Base-by-base conservation (phyloP, 495 filamentous ascomycete species). In the Apodospora peruviana region DNA sequence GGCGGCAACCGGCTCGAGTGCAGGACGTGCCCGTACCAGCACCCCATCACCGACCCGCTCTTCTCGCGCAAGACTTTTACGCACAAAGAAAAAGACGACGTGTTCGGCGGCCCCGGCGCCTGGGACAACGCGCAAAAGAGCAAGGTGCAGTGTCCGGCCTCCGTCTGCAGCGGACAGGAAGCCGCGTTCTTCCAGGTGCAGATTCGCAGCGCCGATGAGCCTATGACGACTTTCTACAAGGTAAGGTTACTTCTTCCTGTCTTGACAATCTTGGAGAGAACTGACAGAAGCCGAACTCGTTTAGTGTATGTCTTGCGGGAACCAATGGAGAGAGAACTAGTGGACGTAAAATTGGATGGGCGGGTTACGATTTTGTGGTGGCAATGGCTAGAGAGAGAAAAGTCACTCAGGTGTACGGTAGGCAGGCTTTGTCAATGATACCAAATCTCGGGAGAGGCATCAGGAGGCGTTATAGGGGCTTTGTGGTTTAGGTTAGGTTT, bases 201-300 rank as follows among this genome's bases (percentile, higher is more conserved):
- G 78, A 97, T 96, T 71, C 84, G 93, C 49, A 95, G 88, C 73
- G 93, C 94, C 35, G 93, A 98, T 71, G 93, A 98, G 76, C 93
- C 93, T 44, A 96, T 95, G 90, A 98, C 93, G 40, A 88, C 79
- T 35, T 97, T 98, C 68, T 91, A 85, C 65, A 90, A 87, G 86
- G 88, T 91, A 54, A 44, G 75, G 25, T 48, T n/a, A 20, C n/a
- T 0, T 34, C 23, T 41, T 2, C 22, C 2, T n/a, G 23, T 42
- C 18, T 22, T 14, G 27, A 32, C 7, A 14, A 32, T 32, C 14
- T 32, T 32, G 7, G 27, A 32, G 7, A 7, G 14, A 46, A 27
- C 45, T 52, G 25, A 52, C 44, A n/a, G 5, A n/a, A n/a, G n/a
- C n/a, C n/a, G n/a, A n/a, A n/a, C n/a, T n/a, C 16, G 4, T 37